Evolutionary conservation across 805 yeast species (phyloP).

Genomic region (Candida sphagnicola): DNA sequence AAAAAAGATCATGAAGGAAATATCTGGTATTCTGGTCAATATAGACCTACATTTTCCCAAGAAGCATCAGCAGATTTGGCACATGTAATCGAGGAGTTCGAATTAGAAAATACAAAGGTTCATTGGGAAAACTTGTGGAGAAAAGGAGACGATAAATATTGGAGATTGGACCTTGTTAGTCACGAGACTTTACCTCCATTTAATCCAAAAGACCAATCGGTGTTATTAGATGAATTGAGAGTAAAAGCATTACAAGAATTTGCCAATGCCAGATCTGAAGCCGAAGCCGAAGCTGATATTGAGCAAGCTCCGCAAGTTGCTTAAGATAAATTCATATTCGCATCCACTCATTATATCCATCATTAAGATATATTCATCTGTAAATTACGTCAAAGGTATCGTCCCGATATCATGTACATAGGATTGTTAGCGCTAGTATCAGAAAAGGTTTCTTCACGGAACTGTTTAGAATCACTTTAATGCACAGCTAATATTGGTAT

Average conservation of each 20-base stretch:
- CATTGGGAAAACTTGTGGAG: slow-evolving; percentile 89
- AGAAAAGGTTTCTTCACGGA: no score
- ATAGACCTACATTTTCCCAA: slow-evolving; percentile 84
- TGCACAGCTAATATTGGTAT: no score
- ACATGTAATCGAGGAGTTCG: slow-evolving; percentile 62
- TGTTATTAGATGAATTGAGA: slow-evolving; percentile 58
- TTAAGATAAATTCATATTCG: background rate
- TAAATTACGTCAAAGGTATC: no score
- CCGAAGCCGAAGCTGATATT: background rate
- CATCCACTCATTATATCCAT: no score
- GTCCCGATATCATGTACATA: no score
- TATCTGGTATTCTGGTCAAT: slow-evolving; percentile 84
- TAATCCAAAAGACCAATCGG: slow-evolving; percentile 64
- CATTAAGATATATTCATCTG: no score
- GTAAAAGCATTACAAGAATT: slow-evolving; percentile 34
- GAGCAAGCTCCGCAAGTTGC: background rate
- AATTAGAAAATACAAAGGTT: slow-evolving; percentile 45
- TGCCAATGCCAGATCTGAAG: slow-evolving; percentile 17
- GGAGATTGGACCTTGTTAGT: slow-evolving; percentile 57
- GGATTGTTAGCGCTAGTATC: no score
- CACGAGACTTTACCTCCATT: slow-evolving; percentile 59
- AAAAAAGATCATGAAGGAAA: slow-evolving; percentile 72
- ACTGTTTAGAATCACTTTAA: no score
- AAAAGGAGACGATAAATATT: slow-evolving; percentile 71
- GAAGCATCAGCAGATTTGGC: slow-evolving; percentile 87